A percentile compares a stretch with the other conserved stretches of the same genome.
These are phyloP conservation scores for Gaertneriomyces sp. DNA, from an alignment of 192 early-diverging fungal species.

Conservation along the genomic window DNA sequence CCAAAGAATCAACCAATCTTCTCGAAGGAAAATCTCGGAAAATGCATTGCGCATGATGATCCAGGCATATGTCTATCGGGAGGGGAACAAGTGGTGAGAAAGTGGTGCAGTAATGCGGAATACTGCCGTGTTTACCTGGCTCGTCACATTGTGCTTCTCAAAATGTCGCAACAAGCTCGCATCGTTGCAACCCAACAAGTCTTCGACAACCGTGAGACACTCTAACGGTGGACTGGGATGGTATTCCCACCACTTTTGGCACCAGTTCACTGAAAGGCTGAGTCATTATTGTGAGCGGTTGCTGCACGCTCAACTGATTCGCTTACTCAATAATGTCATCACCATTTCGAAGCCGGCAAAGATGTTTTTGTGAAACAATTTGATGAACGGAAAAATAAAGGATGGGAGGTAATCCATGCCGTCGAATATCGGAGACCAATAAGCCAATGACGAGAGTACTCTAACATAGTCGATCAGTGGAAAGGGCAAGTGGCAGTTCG, in stretches of 20 bases:
- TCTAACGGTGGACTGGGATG: slow-evolving; percentile 63
- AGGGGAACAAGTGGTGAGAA: neutral
- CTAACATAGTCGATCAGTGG: slow-evolving; percentile 19
- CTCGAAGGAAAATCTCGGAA: slow-evolving; percentile 41
- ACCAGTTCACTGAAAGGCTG: slow-evolving; percentile 49
- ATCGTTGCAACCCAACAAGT: slow-evolving; percentile 50
- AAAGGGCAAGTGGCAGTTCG: neutral
- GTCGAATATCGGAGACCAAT: slow-evolving; percentile 61
- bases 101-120: too few species aligned
- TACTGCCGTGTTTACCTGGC: slow-evolving; percentile 33
- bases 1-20: slow-evolving; percentile 54
- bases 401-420: slow-evolving; percentile 57
- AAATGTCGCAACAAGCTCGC: slow-evolving; percentile 49
- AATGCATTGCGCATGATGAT: slow-evolving; percentile 44
- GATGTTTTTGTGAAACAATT: slow-evolving; percentile 49
- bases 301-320: neutral
- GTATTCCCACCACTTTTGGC: slow-evolving; percentile 69
- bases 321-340: slow-evolving; percentile 50
- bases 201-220: slow-evolving; percentile 48
- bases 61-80: slow-evolving; percentile 51
- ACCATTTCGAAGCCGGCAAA: slow-evolving; percentile 54
- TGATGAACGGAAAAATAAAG: slow-evolving; percentile 58
- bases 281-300: neutral
- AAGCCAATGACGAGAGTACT: slow-evolving; percentile 50
- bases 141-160: slow-evolving; percentile 38